phyloP scores from a whole-genome alignment of 2,329 filamentous ascomycete species.

The Phyllosticta citrichinensis region DNA sequence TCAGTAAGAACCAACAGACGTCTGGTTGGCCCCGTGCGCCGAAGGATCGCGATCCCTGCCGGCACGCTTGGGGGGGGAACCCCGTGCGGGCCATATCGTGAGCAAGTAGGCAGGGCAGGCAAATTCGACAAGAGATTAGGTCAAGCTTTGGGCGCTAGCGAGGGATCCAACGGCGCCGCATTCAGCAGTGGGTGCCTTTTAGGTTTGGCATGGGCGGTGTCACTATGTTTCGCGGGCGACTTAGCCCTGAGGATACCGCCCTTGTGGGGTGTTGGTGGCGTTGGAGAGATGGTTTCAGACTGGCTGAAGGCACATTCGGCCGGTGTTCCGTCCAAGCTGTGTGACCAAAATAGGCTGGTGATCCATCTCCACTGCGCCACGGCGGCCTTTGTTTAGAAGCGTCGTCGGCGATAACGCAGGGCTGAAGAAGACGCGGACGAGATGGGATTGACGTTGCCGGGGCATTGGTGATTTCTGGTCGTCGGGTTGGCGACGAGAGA shows the following conservation, averaged over 20 bases:
- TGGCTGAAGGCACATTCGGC: background rate
- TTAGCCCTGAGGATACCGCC: slow-evolving; percentile 10
- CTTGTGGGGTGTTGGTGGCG: slow-evolving; percentile 11
- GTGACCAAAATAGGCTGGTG: slow-evolving; percentile 10
- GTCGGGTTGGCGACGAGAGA: background rate
- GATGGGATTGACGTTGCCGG: background rate
- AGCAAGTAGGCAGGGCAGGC: slow-evolving; percentile 6
- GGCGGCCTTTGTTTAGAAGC: slow-evolving; percentile 8
- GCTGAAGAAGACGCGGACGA: background rate
- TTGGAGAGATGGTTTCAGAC: slow-evolving; percentile 10
- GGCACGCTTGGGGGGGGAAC: slow-evolving; percentile 13
- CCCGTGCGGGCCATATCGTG: slow-evolving; percentile 24
- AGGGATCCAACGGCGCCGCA: background rate
- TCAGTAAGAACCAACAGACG: slow-evolving; percentile 9
- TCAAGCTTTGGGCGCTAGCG: slow-evolving; percentile 6
- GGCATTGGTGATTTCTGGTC: background rate
- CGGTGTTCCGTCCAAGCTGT: slow-evolving; percentile 9
- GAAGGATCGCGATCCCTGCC: slow-evolving; percentile 25
- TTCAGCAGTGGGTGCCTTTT: background rate
- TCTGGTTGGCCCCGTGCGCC: slow-evolving; percentile 19
- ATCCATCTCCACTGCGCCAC: slow-evolving; percentile 10
- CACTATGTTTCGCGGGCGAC: slow-evolving; percentile 6
- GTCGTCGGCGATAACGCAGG: background rate
- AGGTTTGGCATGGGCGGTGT: slow-evolving; percentile 3
- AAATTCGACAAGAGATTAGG: slow-evolving; percentile 9